Conservation (phyloP, 345 rosid species). For the Anastatica hierochuntica region DNA sequence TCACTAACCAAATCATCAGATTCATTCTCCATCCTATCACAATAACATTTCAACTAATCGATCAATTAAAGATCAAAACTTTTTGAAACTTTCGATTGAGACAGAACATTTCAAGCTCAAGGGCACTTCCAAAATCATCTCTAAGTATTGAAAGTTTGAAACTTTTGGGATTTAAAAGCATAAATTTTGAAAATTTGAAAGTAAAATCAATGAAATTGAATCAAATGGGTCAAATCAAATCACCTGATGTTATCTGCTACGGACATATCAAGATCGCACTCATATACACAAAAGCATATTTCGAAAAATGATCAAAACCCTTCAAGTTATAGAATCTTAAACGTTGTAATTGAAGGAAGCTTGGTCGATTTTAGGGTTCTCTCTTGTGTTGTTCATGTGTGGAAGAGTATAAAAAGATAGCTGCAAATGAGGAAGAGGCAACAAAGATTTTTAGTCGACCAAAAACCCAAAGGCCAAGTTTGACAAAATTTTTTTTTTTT, state of each 20-base stretch:
- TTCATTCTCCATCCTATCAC: conserved; percentile 26
- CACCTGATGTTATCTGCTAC: conserved; percentile 23
- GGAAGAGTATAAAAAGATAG: conserved; percentile 17
- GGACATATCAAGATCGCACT: conserved; percentile 17
- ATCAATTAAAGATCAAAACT: too few relatives aligned
- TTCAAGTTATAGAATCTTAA: too few relatives aligned
- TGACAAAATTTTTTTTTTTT: too few relatives aligned
- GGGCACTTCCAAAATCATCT: neutral
- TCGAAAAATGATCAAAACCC: neutral
- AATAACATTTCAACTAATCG: too few relatives aligned
- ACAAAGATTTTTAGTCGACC: too few relatives aligned
- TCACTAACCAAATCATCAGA: conserved; percentile 65
- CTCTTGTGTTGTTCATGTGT: neutral
- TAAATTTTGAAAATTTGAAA: neutral
- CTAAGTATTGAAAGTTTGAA: neutral
- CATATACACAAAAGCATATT: neutral
- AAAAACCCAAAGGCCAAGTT: too few relatives aligned
- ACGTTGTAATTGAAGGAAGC: conserved; percentile 1
- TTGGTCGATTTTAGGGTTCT: conserved; percentile 1
- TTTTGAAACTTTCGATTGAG: too few relatives aligned
- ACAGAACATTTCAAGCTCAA: too few relatives aligned
- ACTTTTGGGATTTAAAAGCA: neutral
- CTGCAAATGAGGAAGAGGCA: conserved; percentile 15
- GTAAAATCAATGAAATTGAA: neutral
- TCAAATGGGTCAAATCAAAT: conserved; percentile 6